Percentiles rank a stretch among this genome's conserved stretches.
These are phyloP conservation scores for Euphorbia celastroides DNA, from an alignment of 441 rosid genomes.

Conservation along the genomic window DNA sequence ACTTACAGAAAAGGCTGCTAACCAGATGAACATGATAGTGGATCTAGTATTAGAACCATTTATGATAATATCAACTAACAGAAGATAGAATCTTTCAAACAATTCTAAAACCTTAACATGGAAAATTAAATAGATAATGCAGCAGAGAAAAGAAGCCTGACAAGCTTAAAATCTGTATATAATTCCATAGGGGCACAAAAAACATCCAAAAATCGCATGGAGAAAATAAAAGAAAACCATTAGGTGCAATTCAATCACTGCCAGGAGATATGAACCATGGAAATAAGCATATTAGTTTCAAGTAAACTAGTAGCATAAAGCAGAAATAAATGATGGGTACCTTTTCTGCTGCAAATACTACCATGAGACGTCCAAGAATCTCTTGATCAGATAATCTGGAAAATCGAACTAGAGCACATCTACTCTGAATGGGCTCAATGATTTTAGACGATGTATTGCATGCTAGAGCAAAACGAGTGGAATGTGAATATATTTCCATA, in stretches of 20 bases:
- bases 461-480: conserved; percentile 95
- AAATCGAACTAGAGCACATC: conserved; percentile 94
- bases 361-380: conserved; percentile 89
- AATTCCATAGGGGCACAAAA: background rate
- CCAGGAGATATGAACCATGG: background rate
- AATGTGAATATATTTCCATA: conserved; percentile 87
- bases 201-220: background rate
- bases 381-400: conserved; percentile 87
- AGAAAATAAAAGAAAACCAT: background rate
- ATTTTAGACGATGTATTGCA: conserved; percentile 81
- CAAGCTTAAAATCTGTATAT: background rate
- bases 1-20: background rate
- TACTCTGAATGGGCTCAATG: conserved; percentile 97
- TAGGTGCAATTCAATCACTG: background rate
- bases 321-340: conserved; percentile 27
- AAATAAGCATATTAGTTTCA: background rate
- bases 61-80: background rate
- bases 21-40: conserved; percentile 4
- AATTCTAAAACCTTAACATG: background rate
- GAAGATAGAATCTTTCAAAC: background rate
- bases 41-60: background rate
- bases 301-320: background rate
- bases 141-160: too few species aligned
- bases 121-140: background rate
- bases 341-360: conserved; percentile 77